phyloP scores from a whole-genome alignment of 257 asterid species.

The Echium plantagineum region DNA sequence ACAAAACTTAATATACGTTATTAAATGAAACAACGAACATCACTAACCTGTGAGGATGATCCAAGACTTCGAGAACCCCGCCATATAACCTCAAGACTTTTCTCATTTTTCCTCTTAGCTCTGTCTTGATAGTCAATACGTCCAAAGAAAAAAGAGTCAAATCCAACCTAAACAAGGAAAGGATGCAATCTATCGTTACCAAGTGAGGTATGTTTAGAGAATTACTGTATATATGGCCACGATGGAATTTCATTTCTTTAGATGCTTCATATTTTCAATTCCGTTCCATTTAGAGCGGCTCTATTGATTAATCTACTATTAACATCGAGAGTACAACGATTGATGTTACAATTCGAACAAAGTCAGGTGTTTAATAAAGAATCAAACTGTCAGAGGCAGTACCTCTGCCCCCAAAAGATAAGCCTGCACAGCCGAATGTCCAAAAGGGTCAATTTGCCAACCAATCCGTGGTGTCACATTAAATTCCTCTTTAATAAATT shows the following conservation, averaged over 20 bases:
- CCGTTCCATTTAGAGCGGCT: neutral
- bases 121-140: constrained; percentile 98
- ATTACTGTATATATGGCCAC: neutral
- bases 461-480: constrained; percentile 89
- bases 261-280: neutral
- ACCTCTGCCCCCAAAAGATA: constrained; percentile 97
- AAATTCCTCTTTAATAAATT: constrained; percentile 60
- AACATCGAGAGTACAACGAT: neutral
- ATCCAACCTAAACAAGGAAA: constrained; percentile 67
- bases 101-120: constrained; percentile 61
- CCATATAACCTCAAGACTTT: constrained; percentile 93
- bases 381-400: constrained; percentile 5
- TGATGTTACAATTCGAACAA: neutral
- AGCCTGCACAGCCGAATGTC: constrained; percentile 98
- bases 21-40: neutral
- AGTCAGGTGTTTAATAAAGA: neutral
- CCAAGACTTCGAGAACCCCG: constrained; percentile 72
- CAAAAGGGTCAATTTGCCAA: constrained; percentile 98
- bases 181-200: neutral
- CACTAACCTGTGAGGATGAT: constrained; percentile 75
- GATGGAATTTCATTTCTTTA: too few relatives aligned
- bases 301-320: too few relatives aligned
- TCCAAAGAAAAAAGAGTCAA: constrained; percentile 85
- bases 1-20: neutral
- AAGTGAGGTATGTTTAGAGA: neutral